A percentile compares a stretch with the other conserved stretches of the same genome.
These are phyloP conservation scores for Wickerhamomyces ciferrii DNA, from an alignment of 805 yeast genomes.

Conservation along the genomic window DNA sequence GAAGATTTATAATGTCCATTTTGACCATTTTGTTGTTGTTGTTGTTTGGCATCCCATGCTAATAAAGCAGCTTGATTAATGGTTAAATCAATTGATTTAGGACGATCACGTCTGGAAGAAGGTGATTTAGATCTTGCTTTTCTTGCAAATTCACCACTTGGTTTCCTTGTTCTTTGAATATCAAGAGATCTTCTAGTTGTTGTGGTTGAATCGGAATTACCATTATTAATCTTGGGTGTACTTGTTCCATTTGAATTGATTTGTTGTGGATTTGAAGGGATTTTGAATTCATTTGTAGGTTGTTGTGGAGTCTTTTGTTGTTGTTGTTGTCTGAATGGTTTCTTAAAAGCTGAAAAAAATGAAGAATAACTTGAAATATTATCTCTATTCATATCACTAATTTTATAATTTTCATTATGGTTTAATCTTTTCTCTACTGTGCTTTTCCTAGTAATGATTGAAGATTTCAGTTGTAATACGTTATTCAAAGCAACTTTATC, in stretches of 20 bases:
- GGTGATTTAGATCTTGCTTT: constrained; percentile 16
- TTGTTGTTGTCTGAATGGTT: neutral
- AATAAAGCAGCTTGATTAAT: constrained; percentile 19
- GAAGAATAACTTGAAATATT: constrained; percentile 19
- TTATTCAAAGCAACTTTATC: constrained; percentile 12
- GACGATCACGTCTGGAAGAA: constrained; percentile 10
- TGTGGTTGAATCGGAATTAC: neutral
- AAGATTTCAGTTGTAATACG: constrained; percentile 12
- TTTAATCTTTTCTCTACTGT: constrained; percentile 8
- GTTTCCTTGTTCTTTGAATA: neutral
- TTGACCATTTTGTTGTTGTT: constrained; percentile 4
- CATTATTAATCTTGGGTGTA: neutral
- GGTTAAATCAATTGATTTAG: constrained; percentile 20
- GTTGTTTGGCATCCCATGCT: constrained; percentile 17
- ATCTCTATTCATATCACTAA: constrained; percentile 8
- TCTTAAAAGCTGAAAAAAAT: constrained; percentile 18
- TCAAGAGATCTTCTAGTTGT: neutral
- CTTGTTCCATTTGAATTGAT: neutral
- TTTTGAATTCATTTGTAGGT: constrained; percentile 8
- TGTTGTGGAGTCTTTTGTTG: neutral
- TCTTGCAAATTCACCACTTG: neutral
- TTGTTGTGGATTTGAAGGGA: constrained; percentile 3
- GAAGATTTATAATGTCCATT: neutral
- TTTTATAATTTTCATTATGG: constrained; percentile 6
- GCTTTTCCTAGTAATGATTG: constrained; percentile 11